Base-by-base conservation (phyloP, 2,329 filamentous ascomycete genomes). In the Botrytis paeoniae region DNA sequence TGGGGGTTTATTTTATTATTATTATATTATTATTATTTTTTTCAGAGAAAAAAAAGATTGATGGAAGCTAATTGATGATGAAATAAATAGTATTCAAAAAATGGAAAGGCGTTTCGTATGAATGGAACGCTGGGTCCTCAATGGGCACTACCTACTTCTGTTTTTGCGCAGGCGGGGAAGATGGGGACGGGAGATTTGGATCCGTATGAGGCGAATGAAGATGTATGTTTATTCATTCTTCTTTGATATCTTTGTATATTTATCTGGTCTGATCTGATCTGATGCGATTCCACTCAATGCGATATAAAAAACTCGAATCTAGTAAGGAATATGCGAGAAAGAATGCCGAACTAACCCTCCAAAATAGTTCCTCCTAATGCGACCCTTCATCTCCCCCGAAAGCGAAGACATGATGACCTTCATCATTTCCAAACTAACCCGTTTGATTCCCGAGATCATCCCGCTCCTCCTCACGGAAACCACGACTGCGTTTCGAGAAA, bases 181-280 rank as follows among this genome's bases (percentile, higher is more conserved):
- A 70, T 70, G 69, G 41, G 69, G 20, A 43, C 8, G 16, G 39
- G 29, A 16, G 37, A 62, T 45, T 63, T 70, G 69, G 69, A 70
- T 63, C 59, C 69, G 29, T 62, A 37, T 60, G 69, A 70, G 59
- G 69, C 69, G 32, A 70, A 63, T 37, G 69, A 70, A 63, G 69
- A 70, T 45, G 69, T 70, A 51, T 63, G 69, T 35, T 39, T n/a
- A 32, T 29, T 35, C 35, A 9, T 18, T 20, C 4, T 16, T 43
- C 5, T 43, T 51, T 14, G 48, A 25, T 65, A 35, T n/a, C 22
- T 32, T 65, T 14, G 10, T 16, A 3, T n/a, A 12, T 35, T 37
- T 51, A 25, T 16, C 48, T n/a, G 48, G 12, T 51, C 48, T 51
- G 20, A 9, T 8, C n/a, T 32, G 29, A 37, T 48, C 43, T 25